These are phyloP conservation scores for Suillus decipiens DNA, from an alignment of 768 basidiomycete species.

Conservation along the genomic window DNA sequence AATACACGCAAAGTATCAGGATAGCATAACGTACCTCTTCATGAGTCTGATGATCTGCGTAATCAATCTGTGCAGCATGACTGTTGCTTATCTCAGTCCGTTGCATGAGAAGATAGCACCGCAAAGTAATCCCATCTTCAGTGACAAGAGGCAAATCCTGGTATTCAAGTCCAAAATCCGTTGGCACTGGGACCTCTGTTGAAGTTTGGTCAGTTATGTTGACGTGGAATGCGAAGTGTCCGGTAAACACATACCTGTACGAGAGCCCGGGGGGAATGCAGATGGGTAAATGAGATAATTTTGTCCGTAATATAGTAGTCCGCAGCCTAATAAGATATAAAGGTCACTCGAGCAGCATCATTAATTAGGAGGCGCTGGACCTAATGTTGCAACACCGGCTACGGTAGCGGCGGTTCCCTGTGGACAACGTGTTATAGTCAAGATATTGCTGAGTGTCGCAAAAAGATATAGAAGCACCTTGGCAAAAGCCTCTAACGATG, in stretches of 20 bases:
- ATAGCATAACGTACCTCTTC: constrained; percentile 52
- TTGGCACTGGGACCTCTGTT: constrained; percentile 71
- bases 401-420: constrained; percentile 59
- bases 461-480: constrained; percentile 34
- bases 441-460: neutral
- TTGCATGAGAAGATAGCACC: constrained; percentile 77
- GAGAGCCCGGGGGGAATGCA: constrained; percentile 76
- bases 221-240: neutral
- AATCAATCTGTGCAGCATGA: constrained; percentile 37
- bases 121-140: constrained; percentile 68
- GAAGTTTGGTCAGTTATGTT: neutral
- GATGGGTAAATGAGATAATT: constrained; percentile 91
- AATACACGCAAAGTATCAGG: neutral
- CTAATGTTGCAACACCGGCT: constrained; percentile 57
- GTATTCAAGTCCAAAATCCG: constrained; percentile 71
- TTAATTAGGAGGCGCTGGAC: constrained; percentile 34
- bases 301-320: constrained; percentile 84
- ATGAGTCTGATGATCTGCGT: constrained; percentile 44
- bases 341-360: neutral
- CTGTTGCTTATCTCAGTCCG: constrained; percentile 45
- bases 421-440: neutral
- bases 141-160: constrained; percentile 74
- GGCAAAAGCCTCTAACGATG: constrained; percentile 45
- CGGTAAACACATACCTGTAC: constrained; percentile 58
- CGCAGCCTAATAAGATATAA: constrained; percentile 49